Evolutionary conservation across 75 land plant genomes (phyloP), one percentile per base, ranked within the genome.

Genomic region (Larix kaempferi): DNA sequence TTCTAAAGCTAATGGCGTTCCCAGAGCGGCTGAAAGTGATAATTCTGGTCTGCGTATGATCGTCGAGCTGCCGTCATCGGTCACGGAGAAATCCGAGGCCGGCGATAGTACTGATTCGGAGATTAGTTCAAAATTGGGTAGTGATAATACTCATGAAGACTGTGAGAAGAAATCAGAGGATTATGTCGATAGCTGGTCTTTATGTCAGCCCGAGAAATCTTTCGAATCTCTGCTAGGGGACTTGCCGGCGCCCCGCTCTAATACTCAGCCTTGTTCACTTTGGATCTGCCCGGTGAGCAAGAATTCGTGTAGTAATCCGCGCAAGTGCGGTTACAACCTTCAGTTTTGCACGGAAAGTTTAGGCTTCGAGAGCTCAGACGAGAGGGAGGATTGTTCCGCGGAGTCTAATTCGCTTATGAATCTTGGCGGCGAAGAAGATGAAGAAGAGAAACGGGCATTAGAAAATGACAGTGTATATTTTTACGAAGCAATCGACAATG

Each of bases 321-420:
- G 0, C 33, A 29, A 29, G 33, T 64, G 37, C 67, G 15, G 16
- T 1, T 17, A 67, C 44, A 23, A 56, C 59, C 75, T 82, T 12
- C 33, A 23, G 26, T 26, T 52, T 1, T 87, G 89, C 75, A 87
- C 86, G 25, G 89, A 87, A 78, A 80, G 80, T 37, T 39, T 87
- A 14, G 89, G 89, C 12, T 87, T 60, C 61, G 89, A 84, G 82
- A 87, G 89, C 84, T 84, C 77, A 60, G 82, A 84, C 59, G 86
- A 76, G 75, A 67, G 78, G 27, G 62, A 27, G 52, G 55, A 73
- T 21, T 69, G 25, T 39, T 4, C 15, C 16, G 49, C 72, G n/a
- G 52, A 17, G 5, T 69, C 17, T 69, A 5, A 2, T 6, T 62
- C 27, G 10, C 49, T 44, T 44, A 44, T 44, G 49, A 44, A 44